Conservation (phyloP, 1,139 yeast genomes). For the Waltiozyma sp. region DNA sequence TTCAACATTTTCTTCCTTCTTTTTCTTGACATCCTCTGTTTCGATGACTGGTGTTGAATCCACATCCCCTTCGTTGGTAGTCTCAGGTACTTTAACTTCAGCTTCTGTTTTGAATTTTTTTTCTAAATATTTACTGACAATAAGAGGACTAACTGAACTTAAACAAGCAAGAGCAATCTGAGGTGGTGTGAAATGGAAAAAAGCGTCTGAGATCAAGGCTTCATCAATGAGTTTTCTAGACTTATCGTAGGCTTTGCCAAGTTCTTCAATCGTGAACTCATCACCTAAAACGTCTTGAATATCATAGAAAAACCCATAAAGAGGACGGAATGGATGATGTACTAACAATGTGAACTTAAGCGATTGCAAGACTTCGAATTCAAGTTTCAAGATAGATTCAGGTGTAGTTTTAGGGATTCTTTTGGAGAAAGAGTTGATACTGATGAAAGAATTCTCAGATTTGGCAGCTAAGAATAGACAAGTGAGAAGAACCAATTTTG, state of each 20-base stretch:
- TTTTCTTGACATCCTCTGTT: conserved; percentile 5
- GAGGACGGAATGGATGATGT: conserved; percentile 79
- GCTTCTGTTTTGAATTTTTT: conserved; percentile 31
- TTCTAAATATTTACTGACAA: conserved; percentile 55
- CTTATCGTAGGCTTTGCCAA: conserved; percentile 47
- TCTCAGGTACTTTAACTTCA: conserved; percentile 13
- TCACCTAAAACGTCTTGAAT: conserved; percentile 53
- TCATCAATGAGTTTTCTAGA: conserved; percentile 58
- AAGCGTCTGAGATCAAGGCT: conserved; percentile 61
- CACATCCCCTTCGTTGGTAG: conserved; percentile 2
- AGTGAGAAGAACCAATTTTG: conserved; percentile 72
- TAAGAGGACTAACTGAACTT: conserved; percentile 50
- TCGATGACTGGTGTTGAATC: conserved; percentile 15
- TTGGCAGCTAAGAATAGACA: conserved; percentile 88
- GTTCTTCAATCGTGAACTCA: conserved; percentile 22
- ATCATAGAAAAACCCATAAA: conserved; percentile 89
- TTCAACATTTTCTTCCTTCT: conserved; percentile 3
- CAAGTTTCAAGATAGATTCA: conserved; percentile 63
- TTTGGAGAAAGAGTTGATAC: conserved; percentile 71
- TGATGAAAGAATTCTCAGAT: conserved; percentile 80
- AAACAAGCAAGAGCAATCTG: conserved; percentile 88
- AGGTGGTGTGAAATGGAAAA: conserved; percentile 80
- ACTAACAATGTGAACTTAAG: conserved; percentile 71
- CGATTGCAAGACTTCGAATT: conserved; percentile 64
- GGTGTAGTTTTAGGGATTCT: conserved; percentile 54